phyloP scores from a whole-genome alignment of 2,329 filamentous ascomycete genomes.

The Amesomyces nigricolor region DNA sequence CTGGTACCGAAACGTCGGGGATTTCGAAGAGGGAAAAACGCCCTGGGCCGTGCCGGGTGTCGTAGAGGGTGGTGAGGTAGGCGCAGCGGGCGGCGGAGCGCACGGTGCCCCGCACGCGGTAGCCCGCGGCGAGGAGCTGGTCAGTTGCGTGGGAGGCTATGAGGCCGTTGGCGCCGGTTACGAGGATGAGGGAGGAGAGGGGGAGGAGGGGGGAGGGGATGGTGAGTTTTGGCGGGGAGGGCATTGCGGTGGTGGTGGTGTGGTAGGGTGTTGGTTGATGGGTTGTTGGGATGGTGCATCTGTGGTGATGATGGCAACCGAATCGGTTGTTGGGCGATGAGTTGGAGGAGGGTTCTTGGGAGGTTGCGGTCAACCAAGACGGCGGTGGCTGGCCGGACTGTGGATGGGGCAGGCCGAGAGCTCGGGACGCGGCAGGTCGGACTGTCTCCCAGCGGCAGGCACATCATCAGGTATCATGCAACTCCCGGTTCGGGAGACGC shows the following conservation, averaged over 20 bases:
- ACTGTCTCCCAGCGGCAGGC: too few relatives aligned
- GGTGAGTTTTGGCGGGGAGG: not conserved
- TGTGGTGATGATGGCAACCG: too few relatives aligned
- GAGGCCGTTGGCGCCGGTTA: constrained; percentile 40
- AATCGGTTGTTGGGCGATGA: too few relatives aligned
- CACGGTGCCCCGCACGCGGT: constrained; percentile 38
- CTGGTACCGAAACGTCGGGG: constrained; percentile 25
- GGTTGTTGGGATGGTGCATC: not conserved
- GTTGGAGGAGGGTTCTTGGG: too few relatives aligned
- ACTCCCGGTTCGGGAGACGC: too few relatives aligned
- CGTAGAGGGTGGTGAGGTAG: constrained; percentile 27
- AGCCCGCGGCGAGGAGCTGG: constrained; percentile 33
- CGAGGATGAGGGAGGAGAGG: constrained; percentile 27
- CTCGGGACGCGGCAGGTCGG: too few relatives aligned
- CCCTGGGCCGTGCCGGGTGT: constrained; percentile 24
- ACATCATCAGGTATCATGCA: too few relatives aligned
- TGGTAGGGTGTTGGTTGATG: not conserved
- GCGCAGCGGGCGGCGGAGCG: constrained; percentile 28
- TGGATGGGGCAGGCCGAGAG: too few relatives aligned
- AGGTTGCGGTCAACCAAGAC: too few relatives aligned
- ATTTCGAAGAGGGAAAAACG: constrained; percentile 30
- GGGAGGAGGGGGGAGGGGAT: constrained; percentile 18
- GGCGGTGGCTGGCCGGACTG: too few relatives aligned
- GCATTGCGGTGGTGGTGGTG: not conserved
- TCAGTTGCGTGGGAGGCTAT: constrained; percentile 37